Evolutionary conservation across 2,329 filamentous ascomycete genomes (phyloP), one percentile per base, ranked within the genome.

Genomic region (Verticillium dahliae): DNA sequence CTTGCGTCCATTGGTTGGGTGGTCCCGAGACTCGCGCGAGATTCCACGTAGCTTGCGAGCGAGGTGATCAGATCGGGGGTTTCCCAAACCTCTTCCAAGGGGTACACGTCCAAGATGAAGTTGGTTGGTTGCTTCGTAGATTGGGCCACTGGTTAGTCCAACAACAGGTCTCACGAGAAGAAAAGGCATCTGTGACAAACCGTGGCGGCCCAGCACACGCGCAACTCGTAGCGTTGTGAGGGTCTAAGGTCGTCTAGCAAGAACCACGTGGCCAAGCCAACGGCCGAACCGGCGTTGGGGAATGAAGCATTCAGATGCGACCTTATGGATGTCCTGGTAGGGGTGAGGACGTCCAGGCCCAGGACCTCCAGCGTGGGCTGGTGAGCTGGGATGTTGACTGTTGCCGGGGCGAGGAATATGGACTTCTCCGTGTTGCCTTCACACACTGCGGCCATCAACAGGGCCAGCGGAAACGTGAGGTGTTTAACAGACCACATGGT

Each of bases 171-270:
- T 22, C 18, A 22, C 22, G 18, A 37, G 52, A 13, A 63, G 39
- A 45, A 38, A 52, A 18, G 18, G 9, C 22, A 11, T 11, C 45
- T 7, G 10, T 10, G 56, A 52, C 90, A 76, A 82, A 97, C 94
- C 63, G 89, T 95, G 50, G 95, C 95, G 63, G 92, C 83, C 93
- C 94, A 99, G 77, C 94, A 98, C 63, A 97, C 82, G 60, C 95
- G 87, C 57, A 96, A 84, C 79, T 99, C 95, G 80, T 98, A 97
- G 66, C 92, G 85, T 70, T 89, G 88, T 11, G 86, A 85, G 39
- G 85, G 82, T n/a, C 76, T 80, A 60, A 99, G 80, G 38, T 81
- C 78, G 61, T 90, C 84, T 6, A 99, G 83, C 7, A 94, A 77
- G 67, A 92, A 84, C 95, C 95, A 98, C 34, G 90, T 88, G 59